phyloP scores from a whole-genome alignment of 1,139 yeast genomes.

The Magnusiomyces ingens region DNA sequence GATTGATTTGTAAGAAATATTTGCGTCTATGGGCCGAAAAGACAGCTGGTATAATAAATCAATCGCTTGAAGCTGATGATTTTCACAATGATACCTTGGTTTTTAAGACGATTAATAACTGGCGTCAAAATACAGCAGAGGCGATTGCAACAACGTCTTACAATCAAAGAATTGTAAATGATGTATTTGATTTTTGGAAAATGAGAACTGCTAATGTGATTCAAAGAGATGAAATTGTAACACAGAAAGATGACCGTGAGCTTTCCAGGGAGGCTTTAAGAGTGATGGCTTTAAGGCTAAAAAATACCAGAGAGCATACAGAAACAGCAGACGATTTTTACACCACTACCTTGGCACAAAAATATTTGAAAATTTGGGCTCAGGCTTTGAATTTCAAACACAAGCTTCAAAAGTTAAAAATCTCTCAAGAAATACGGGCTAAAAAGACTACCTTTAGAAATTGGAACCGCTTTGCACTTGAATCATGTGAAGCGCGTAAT shows the following conservation, averaged over 20 bases:
- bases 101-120: conserved; percentile 3
- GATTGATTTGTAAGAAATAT: not conserved
- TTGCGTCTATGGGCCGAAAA: not conserved
- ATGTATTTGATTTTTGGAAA: conserved; percentile 7
- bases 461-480: conserved; percentile 8
- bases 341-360: not conserved
- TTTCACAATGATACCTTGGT: conserved; percentile 5
- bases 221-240: conserved; percentile 2
- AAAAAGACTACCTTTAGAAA: not conserved
- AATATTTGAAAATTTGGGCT: conserved; percentile 8
- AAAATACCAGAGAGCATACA: not conserved
- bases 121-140: conserved; percentile 10
- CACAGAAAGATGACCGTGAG: not conserved
- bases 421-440: not conserved
- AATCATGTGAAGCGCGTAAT: conserved; percentile 8
- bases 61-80: not conserved
- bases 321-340: conserved; percentile 1
- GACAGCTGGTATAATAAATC: not conserved
- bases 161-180: conserved; percentile 5
- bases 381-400: conserved; percentile 3
- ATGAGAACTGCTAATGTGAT: not conserved
- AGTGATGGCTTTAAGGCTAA: conserved; percentile 1
- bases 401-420: not conserved
- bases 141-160: not conserved
- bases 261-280: not conserved